A percentile compares a stretch with the other conserved stretches of the same genome.
phyloP scores from a whole-genome alignment of 345 rosid genomes.

The Hirschfeldia incana region DNA sequence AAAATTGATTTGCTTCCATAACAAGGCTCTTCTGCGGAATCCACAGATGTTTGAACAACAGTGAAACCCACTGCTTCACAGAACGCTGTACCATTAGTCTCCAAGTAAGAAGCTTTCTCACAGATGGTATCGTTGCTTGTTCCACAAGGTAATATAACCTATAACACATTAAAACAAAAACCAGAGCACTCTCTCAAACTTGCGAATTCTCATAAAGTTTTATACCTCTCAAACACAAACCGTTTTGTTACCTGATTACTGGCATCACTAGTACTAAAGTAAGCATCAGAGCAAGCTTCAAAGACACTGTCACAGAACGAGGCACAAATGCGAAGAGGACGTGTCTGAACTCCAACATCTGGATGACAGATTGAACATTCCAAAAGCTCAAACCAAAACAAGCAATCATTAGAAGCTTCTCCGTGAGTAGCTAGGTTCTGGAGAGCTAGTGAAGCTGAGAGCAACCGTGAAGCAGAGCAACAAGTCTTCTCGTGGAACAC shows the following conservation, averaged over 20 bases:
- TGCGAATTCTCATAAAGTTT: not conserved
- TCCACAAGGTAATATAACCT: constrained; percentile 67
- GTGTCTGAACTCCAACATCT: constrained; percentile 5
- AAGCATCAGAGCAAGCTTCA: constrained; percentile 71
- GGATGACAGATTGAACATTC: constrained; percentile 72
- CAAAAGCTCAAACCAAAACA: constrained; percentile 67
- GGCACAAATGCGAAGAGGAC: constrained; percentile 61
- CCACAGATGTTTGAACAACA: not conserved
- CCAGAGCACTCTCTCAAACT: not conserved
- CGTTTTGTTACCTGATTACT: constrained; percentile 50
- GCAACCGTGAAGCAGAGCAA: constrained; percentile 42
- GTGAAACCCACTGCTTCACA: not conserved
- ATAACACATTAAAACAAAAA: constrained; percentile 28
- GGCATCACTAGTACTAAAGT: constrained; percentile 60
- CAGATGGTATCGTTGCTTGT: not conserved
- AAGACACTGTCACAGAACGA: constrained; percentile 71
- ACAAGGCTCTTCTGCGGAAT: not conserved
- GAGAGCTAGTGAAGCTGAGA: constrained; percentile 56
- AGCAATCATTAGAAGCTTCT: constrained; percentile 65
- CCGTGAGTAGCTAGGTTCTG: constrained; percentile 67
- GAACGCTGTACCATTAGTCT: not conserved
- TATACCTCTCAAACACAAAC: constrained; percentile 31
- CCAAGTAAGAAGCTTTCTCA: not conserved
- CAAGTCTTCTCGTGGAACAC: constrained; percentile 65
- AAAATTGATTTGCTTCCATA: not conserved